Percentiles rank a stretch among this genome's conserved stretches.
Conservation (phyloP, 2,329 filamentous ascomycete species). For the Endothia cerciana region DNA sequence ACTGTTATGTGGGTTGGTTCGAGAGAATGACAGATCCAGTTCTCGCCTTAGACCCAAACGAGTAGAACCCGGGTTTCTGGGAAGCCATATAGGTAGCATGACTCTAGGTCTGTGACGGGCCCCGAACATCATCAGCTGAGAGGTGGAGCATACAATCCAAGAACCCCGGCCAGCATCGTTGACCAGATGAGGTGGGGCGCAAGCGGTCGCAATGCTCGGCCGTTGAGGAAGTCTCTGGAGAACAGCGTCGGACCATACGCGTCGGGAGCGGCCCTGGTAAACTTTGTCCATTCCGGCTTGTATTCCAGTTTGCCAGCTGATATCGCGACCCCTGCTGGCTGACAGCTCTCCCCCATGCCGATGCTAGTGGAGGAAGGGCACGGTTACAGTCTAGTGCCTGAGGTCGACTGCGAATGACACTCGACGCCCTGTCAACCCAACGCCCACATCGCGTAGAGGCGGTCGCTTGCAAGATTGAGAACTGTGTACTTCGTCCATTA, state of each 20-base stretch:
- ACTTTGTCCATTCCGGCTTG: conserved; percentile 24
- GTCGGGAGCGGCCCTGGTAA: conserved; percentile 15
- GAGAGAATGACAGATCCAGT: conserved; percentile 1
- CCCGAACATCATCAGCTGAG: background rate
- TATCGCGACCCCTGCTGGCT: conserved; percentile 20
- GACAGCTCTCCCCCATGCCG: conserved; percentile 19
- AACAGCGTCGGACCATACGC: conserved; percentile 20
- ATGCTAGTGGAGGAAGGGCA: conserved; percentile 23
- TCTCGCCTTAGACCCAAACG: conserved; percentile 15
- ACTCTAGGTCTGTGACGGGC: conserved; percentile 3
- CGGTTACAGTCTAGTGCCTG: conserved; percentile 24
- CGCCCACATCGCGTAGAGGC: conserved; percentile 15
- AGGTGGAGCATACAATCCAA: conserved; percentile 6
- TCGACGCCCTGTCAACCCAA: conserved; percentile 11
- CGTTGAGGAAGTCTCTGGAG: conserved; percentile 13
- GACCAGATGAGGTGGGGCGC: conserved; percentile 5
- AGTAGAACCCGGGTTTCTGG: conserved; percentile 18
- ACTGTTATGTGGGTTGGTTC: conserved; percentile 10
- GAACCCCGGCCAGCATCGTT: conserved; percentile 15
- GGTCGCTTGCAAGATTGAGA: background rate
- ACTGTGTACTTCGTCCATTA: conserved; percentile 8
- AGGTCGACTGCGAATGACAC: conserved; percentile 23
- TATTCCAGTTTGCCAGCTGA: conserved; percentile 30
- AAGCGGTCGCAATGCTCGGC: conserved; percentile 15
- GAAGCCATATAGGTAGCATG: conserved; percentile 10